Percentiles rank a stretch among this genome's conserved stretches.
Evolutionary conservation across 371 early-diverging fungal species (phyloP).

Genomic region (Rhizopus arrhizus): DNA sequence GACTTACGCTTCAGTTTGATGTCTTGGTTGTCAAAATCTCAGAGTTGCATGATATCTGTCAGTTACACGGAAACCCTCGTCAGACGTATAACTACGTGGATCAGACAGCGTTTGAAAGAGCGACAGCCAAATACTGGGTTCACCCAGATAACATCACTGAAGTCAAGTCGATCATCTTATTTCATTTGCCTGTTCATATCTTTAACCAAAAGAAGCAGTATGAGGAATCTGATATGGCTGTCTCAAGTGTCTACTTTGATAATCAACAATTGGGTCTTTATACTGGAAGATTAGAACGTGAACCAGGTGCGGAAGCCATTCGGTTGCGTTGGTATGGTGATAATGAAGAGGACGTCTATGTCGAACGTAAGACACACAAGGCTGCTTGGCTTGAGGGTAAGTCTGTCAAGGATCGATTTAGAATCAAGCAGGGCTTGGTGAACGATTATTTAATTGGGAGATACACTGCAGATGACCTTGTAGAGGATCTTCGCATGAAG

Average conservation of each 20-base stretch:
- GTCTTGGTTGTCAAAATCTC: slow-evolving; percentile 83
- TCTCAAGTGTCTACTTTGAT: slow-evolving; percentile 97
- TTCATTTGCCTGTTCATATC: slow-evolving; percentile 92
- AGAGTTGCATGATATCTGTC: slow-evolving; percentile 35
- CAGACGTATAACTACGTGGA: slow-evolving; percentile 28
- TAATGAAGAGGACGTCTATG: slow-evolving; percentile 53
- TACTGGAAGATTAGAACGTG: slow-evolving; percentile 79
- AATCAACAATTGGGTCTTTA: slow-evolving; percentile 88
- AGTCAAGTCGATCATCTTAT: slow-evolving; percentile 87
- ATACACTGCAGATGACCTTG: slow-evolving; percentile 76
- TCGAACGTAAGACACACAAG: slow-evolving; percentile 58
- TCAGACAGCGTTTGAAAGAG: slow-evolving; percentile 46
- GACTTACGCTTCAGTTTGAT: slow-evolving; percentile 79
- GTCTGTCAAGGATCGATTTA: slow-evolving; percentile 93
- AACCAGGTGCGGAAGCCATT: slow-evolving; percentile 86
- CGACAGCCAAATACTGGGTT: slow-evolving; percentile 78
- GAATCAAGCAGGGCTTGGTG: slow-evolving; percentile 88
- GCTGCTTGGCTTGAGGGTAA: slow-evolving; percentile 76
- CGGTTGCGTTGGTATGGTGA: slow-evolving; percentile 91
- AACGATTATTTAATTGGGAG: slow-evolving; percentile 80
- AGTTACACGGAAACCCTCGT: slow-evolving; percentile 35
- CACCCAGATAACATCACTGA: slow-evolving; percentile 95
- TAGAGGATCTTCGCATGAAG: slow-evolving; percentile 74
- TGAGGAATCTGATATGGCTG: slow-evolving; percentile 57
- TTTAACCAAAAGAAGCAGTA: slow-evolving; percentile 59